Conservation (phyloP, 1,284 basidiomycete species). For the Puccinia sorghi region DNA sequence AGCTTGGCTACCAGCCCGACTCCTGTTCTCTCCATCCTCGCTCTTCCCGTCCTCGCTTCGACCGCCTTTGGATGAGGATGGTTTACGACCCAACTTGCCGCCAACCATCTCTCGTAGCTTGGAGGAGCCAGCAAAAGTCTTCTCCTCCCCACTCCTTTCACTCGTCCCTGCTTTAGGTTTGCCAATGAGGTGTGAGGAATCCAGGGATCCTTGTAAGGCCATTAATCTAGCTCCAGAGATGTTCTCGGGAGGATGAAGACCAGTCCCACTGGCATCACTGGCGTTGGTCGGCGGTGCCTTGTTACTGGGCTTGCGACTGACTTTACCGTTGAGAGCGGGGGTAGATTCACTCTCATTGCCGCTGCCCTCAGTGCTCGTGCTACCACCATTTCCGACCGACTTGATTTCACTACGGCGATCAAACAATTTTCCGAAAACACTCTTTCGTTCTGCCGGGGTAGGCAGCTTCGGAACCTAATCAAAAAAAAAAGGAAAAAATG, state of each 20-base stretch:
- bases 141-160: conserved; percentile 45
- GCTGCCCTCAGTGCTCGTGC: conserved; percentile 21
- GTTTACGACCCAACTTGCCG: conserved; percentile 52
- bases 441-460: conserved; percentile 43
- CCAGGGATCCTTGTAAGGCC: conserved; percentile 19
- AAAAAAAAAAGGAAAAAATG: not conserved
- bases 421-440: conserved; percentile 55
- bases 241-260: conserved; percentile 9
- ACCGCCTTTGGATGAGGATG: conserved; percentile 52
- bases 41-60: conserved; percentile 53
- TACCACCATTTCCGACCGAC: conserved; percentile 18
- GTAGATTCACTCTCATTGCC: conserved; percentile 33
- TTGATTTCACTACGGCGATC: conserved; percentile 47
- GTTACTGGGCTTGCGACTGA: conserved; percentile 17
- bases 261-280: not conserved
- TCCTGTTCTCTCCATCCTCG: conserved; percentile 51
- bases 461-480: not conserved
- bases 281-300: not conserved
- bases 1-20: conserved; percentile 48
- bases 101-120: conserved; percentile 51
- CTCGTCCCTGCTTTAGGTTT: conserved; percentile 26
- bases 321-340: not conserved
- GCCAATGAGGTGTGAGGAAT: not conserved
- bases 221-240: conserved; percentile 15
- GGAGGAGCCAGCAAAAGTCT: conserved; percentile 18